Conservation (phyloP, 1,284 basidiomycete genomes). For the Agroathelia rolfsii region DNA sequence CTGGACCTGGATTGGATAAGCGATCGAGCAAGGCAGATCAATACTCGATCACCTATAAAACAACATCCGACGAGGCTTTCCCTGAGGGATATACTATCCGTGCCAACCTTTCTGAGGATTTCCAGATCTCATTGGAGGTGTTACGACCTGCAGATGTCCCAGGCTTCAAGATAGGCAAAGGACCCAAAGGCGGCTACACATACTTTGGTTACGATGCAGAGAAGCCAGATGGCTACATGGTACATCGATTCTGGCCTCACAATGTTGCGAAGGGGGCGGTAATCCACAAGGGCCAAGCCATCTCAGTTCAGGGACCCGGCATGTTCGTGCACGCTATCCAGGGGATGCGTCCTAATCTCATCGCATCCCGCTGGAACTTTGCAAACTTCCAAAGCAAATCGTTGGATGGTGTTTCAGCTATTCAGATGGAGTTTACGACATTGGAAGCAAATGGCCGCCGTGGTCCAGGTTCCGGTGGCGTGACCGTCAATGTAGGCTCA, state of each 20-base stretch:
- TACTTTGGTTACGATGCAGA: slow-evolving; percentile 75
- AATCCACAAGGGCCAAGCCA: slow-evolving; percentile 61
- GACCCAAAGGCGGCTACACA: slow-evolving; percentile 81
- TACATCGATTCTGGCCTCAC: slow-evolving; percentile 90
- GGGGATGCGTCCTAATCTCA: slow-evolving; percentile 93
- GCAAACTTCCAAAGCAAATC: slow-evolving; percentile 73
- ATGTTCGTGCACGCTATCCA: slow-evolving; percentile 97
- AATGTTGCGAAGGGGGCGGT: slow-evolving; percentile 61
- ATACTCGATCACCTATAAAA: slow-evolving; percentile 73
- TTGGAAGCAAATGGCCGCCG: slow-evolving; percentile 64
- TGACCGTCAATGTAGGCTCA: slow-evolving; percentile 78
- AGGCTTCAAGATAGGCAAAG: slow-evolving; percentile 90
- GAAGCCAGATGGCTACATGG: slow-evolving; percentile 80
- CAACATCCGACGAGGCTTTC: slow-evolving; percentile 50
- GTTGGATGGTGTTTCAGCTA: slow-evolving; percentile 71
- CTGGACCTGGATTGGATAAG: slow-evolving; percentile 72
- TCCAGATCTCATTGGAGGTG: slow-evolving; percentile 75
- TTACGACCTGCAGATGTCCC: slow-evolving; percentile 59
- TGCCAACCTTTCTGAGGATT: slow-evolving; percentile 71
- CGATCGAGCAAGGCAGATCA: slow-evolving; percentile 86
- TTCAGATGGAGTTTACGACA: slow-evolving; percentile 97
- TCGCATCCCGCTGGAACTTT: slow-evolving; percentile 96
- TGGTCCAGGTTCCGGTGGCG: slow-evolving; percentile 70
- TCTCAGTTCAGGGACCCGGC: slow-evolving; percentile 66
- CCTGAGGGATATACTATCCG: slow-evolving; percentile 75